A percentile compares a stretch with the other conserved stretches of the same genome.
These are phyloP conservation scores for Monosporascus ibericus DNA, from an alignment of 2,329 filamentous ascomycete species.

Conservation along the genomic window DNA sequence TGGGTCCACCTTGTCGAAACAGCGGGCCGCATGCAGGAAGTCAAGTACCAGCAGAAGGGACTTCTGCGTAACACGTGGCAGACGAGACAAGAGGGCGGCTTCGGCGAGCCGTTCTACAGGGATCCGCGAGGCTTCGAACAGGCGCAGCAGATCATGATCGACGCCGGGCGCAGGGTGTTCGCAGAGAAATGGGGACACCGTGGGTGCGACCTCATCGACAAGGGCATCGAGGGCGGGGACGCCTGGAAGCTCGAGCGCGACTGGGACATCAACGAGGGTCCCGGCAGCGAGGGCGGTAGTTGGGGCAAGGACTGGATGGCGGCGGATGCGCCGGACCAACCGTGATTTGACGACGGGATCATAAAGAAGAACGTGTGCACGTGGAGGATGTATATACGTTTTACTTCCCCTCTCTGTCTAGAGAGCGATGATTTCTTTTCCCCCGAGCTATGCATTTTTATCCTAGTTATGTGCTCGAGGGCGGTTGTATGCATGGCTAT, in stretches of 20 bases:
- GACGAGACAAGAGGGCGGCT: slow-evolving; percentile 32
- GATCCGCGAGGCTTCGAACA: slow-evolving; percentile 30
- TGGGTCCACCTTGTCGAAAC: slow-evolving; percentile 29
- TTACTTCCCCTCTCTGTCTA: too few species aligned
- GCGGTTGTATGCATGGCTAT: too few species aligned
- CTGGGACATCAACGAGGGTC: slow-evolving; percentile 23
- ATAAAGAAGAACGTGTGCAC: too few species aligned
- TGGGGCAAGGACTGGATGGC: slow-evolving; percentile 28
- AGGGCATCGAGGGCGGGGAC: slow-evolving; percentile 26
- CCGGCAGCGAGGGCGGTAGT: slow-evolving; percentile 20
- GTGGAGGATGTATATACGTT: too few species aligned
- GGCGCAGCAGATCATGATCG: slow-evolving; percentile 26
- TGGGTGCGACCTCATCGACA: slow-evolving; percentile 28
- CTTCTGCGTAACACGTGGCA: slow-evolving; percentile 34
- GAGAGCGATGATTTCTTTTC: too few species aligned
- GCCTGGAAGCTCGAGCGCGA: slow-evolving; percentile 32
- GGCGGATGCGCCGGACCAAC: slow-evolving; percentile 2
- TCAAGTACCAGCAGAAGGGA: slow-evolving; percentile 18
- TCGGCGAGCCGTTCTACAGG: slow-evolving; percentile 37
- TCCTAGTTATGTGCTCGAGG: too few species aligned
- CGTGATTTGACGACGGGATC: too few species aligned
- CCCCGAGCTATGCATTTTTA: too few species aligned
- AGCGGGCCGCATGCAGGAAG: slow-evolving; percentile 23
- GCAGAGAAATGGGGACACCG: slow-evolving; percentile 36
- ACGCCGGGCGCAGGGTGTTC: slow-evolving; percentile 29